These are phyloP conservation scores for Pseudogymnoascus sp. DNA, from an alignment of 2,329 filamentous ascomycete genomes.

Conservation along the genomic window DNA sequence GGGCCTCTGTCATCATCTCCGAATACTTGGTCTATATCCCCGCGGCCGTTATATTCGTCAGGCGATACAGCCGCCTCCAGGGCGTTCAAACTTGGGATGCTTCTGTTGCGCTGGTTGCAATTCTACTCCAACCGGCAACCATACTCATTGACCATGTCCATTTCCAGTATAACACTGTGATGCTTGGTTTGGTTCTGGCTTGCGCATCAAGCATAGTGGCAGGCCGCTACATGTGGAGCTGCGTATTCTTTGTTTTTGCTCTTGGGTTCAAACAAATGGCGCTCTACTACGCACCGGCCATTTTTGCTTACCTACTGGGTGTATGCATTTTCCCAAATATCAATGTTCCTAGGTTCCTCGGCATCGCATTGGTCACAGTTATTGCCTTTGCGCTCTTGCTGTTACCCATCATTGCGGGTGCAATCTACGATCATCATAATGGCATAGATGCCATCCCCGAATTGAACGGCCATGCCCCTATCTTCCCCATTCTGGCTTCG, in stretches of 20 bases:
- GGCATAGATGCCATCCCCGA: constrained; percentile 51
- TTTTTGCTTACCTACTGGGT: constrained; percentile 86
- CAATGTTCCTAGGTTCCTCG: constrained; percentile 58
- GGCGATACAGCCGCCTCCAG: constrained; percentile 67
- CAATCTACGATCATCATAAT: constrained; percentile 57
- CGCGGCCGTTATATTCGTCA: constrained; percentile 73
- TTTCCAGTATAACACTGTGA: constrained; percentile 98
- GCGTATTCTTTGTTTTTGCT: constrained; percentile 85
- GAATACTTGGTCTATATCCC: constrained; percentile 88
- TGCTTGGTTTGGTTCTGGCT: constrained; percentile 84
- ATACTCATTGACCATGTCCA: constrained; percentile 92
- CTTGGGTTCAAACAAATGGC: constrained; percentile 99
- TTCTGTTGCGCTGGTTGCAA: constrained; percentile 76
- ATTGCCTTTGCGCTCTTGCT: constrained; percentile 67
- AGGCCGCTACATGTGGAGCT: constrained; percentile 76
- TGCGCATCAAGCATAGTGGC: constrained; percentile 84
- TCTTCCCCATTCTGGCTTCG: constrained; percentile 53
- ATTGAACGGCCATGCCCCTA: constrained; percentile 47
- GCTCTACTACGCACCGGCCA: constrained; percentile 86
- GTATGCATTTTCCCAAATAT: constrained; percentile 70
- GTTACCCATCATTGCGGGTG: constrained; percentile 64
- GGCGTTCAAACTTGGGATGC: constrained; percentile 73
- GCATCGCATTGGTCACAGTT: constrained; percentile 65
- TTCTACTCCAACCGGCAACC: constrained; percentile 83
- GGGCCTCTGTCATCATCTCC: constrained; percentile 79